Evolutionary conservation across 2,329 filamentous ascomycete species (phyloP), one percentile per base, ranked within the genome.

Genomic region (Diaporthe eres): DNA sequence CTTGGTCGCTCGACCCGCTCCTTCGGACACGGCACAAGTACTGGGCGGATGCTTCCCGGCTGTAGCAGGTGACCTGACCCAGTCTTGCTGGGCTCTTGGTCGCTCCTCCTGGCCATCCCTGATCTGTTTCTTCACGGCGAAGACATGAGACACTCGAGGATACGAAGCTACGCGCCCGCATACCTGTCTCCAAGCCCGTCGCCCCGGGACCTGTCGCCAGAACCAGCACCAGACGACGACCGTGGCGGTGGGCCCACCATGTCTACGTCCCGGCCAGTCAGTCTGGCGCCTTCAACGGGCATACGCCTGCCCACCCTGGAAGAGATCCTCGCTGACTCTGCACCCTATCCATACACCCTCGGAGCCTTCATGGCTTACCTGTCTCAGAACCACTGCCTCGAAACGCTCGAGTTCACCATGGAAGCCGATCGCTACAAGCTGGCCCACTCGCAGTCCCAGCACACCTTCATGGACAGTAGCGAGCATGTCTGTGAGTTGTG

Each of bases 371-470:
- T 97, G 92, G 96, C 96, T 74, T 98, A 98, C 81, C 90, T 98
- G 5, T 98, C 96, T 1, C 96, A 98, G 82, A 98, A 98, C 81
- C 96, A 98, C 85, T 99, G 97, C 82, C 88, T 98, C 78, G 97
- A 99, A 85, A 98, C 96, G 1, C 88, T 99, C 53, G 97, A 98
- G 82, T 99, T 99, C 84, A 98, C 96, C 55, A 93, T 98, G 89
- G 97, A 98, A 83, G 94, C 96, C 31, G 94, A 95, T 75, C 91
- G 95, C 77, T 99, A 98, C 83, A 90, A 92, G 71, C 86, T 91
- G 75, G 90, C 91, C 74, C 87, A 90, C 79, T 81, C 84, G 34
- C 85, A 90, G 75, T 82, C 87, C 51, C 81, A 85, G 25, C 79
- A 81, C 60, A 85, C 86, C 22, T 87, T 81, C 81, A 84, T 80